Evolutionary conservation across 371 early-diverging fungal genomes (phyloP).

Genomic region (Mucor sp.): DNA sequence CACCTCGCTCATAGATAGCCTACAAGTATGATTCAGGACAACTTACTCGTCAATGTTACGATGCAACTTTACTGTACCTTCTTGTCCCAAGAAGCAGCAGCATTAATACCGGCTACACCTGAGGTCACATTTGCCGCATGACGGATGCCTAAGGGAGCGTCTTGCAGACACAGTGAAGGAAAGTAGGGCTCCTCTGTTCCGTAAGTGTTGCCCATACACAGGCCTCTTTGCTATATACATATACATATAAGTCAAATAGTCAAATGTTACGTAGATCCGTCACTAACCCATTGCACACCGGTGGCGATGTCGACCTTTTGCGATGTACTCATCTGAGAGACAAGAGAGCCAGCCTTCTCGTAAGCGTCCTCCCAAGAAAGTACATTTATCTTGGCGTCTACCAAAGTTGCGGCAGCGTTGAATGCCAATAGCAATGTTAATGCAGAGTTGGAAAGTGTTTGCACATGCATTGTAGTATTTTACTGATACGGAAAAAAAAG

Average conservation of each 20-base stretch:
- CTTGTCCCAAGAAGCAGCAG: slow-evolving; percentile 57
- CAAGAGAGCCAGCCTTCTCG: slow-evolving; percentile 29
- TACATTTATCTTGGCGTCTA: not conserved
- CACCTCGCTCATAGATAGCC: slow-evolving; percentile 49
- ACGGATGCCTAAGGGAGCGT: slow-evolving; percentile 55
- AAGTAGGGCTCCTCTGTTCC: slow-evolving; percentile 29
- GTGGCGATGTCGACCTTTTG: slow-evolving; percentile 48
- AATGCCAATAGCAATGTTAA: slow-evolving; percentile 6
- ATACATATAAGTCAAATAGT: too few relatives aligned
- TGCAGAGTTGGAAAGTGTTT: slow-evolving; percentile 16
- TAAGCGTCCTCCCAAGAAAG: slow-evolving; percentile 44
- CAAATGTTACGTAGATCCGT: too few relatives aligned
- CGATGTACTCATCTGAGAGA: slow-evolving; percentile 32
- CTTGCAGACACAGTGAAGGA: slow-evolving; percentile 60
- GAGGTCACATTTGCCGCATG: slow-evolving; percentile 38
- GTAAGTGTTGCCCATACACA: slow-evolving; percentile 57
- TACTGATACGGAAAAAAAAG: not conserved
- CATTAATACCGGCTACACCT: slow-evolving; percentile 55
- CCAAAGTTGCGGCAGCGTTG: not conserved
- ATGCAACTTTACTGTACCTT: not conserved
- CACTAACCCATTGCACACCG: slow-evolving; percentile 47
- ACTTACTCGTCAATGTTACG: not conserved
- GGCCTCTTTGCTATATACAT: slow-evolving; percentile 4
- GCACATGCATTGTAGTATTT: slow-evolving; percentile 7
- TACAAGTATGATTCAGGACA: not conserved